Conservation (phyloP, 495 filamentous ascomycete genomes). For the Choiromyces venosus region DNA sequence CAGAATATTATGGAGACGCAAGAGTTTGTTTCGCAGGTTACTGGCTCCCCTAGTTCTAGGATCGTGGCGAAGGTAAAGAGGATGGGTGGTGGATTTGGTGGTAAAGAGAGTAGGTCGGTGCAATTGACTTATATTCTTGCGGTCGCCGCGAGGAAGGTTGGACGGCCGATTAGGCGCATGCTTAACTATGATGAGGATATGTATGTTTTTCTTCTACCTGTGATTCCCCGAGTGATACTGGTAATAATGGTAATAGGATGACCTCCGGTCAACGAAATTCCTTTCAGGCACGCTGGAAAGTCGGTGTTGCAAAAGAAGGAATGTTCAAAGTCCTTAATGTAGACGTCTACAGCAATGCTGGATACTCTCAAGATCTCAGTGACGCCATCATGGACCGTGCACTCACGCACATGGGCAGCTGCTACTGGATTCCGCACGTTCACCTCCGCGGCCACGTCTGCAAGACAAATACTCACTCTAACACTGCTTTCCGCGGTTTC, state of each 20-base stretch:
- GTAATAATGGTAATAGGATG: conserved; percentile 35
- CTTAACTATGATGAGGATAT: conserved; percentile 48
- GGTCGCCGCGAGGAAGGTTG: conserved; percentile 46
- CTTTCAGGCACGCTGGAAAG: conserved; percentile 46
- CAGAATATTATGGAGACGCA: conserved; percentile 48
- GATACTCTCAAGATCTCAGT: conserved; percentile 45
- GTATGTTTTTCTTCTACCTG: conserved; percentile 36
- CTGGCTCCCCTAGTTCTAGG: conserved; percentile 46
- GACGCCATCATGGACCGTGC: conserved; percentile 47
- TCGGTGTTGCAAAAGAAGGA: conserved; percentile 45
- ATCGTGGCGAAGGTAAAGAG: conserved; percentile 46
- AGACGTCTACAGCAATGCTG: conserved; percentile 46
- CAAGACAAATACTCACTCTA: conserved; percentile 47
- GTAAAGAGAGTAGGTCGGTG: conserved; percentile 45
- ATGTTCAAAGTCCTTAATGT: conserved; percentile 45
- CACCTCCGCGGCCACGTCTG: conserved; percentile 45
- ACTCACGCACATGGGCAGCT: conserved; percentile 45
- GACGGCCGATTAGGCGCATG: conserved; percentile 46
- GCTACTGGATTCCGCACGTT: conserved; percentile 46
- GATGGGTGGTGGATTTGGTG: conserved; percentile 46
- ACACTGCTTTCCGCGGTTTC: conserved; percentile 47
- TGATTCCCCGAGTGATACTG: not conserved
- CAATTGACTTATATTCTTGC: conserved; percentile 45
- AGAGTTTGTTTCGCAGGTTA: conserved; percentile 46
- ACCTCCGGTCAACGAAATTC: conserved; percentile 46